Conservation (phyloP, 1,284 basidiomycete species). For the Irpex lacteus region DNA sequence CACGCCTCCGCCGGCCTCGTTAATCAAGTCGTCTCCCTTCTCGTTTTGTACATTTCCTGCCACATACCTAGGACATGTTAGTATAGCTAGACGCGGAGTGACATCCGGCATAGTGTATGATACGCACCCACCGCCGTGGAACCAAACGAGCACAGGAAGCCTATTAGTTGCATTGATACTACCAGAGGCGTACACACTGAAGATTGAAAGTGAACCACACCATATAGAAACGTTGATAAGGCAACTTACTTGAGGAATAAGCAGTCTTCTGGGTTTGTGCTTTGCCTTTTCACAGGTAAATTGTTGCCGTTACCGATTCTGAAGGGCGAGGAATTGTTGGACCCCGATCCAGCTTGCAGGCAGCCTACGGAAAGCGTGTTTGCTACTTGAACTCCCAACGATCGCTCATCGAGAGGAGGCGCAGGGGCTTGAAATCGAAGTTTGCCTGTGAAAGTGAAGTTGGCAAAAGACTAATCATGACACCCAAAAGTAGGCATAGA, state of each 20-base stretch:
- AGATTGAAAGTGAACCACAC: background rate
- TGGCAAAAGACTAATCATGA: background rate
- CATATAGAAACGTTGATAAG: background rate
- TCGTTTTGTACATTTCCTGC: background rate
- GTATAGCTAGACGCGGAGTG: background rate
- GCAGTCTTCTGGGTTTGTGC: background rate
- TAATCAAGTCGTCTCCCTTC: background rate
- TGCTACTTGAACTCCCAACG: background rate
- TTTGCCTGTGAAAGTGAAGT: background rate
- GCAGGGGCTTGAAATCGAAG: background rate
- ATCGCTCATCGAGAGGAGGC: background rate
- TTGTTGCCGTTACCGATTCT: background rate
- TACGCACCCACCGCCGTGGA: background rate
- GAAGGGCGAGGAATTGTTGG: background rate
- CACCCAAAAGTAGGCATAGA: too few species aligned
- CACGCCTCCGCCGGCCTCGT: background rate
- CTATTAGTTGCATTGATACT: background rate
- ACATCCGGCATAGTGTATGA: background rate
- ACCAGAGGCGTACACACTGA: background rate
- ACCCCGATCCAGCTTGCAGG: background rate
- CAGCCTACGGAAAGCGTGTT: background rate
- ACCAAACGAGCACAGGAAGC: background rate
- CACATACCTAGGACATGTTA: background rate
- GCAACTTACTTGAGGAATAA: background rate
- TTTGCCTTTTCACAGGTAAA: background rate